These are phyloP conservation scores for Trichoderma hamatum DNA, from an alignment of 2,329 filamentous ascomycete species.

Conservation along the genomic window DNA sequence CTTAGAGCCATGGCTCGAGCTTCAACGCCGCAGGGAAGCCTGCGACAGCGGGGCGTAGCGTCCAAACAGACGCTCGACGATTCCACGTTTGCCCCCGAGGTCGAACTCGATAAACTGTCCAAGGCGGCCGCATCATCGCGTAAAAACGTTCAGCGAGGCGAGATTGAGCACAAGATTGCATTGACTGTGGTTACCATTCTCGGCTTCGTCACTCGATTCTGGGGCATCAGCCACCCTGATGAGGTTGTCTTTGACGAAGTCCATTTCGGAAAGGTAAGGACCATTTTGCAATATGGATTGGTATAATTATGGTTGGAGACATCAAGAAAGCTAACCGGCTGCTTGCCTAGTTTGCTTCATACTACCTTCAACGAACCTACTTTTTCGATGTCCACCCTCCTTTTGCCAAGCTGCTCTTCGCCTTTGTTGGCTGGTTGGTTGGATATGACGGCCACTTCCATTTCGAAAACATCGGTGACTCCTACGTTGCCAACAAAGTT, in stretches of 20 bases:
- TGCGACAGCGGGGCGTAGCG: slow-evolving; percentile 62
- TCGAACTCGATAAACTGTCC: slow-evolving; percentile 55
- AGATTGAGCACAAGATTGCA: slow-evolving; percentile 83
- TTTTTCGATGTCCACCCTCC: slow-evolving; percentile 99
- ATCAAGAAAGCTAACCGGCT: background rate
- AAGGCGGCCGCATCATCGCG: slow-evolving; percentile 40
- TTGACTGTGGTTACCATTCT: slow-evolving; percentile 76
- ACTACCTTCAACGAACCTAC: slow-evolving; percentile 94
- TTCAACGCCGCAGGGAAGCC: slow-evolving; percentile 57
- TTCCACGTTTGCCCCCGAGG: slow-evolving; percentile 44
- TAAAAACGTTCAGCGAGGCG: slow-evolving; percentile 51
- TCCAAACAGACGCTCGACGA: slow-evolving; percentile 52
- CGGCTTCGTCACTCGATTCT: slow-evolving; percentile 92
- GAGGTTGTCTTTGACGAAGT: slow-evolving; percentile 99
- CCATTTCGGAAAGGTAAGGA: slow-evolving; percentile 93
- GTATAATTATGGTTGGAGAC: background rate
- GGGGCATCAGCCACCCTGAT: slow-evolving; percentile 91
- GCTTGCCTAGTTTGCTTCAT: slow-evolving; percentile 65
- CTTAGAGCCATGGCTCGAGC: slow-evolving; percentile 50
- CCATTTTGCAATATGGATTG: background rate
- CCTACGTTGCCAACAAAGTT: slow-evolving; percentile 94
- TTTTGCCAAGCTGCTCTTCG: slow-evolving; percentile 96
- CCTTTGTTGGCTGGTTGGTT: slow-evolving; percentile 94
- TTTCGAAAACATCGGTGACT: slow-evolving; percentile 99
- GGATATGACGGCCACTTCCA: slow-evolving; percentile 97